phyloP scores from a whole-genome alignment of 768 basidiomycete genomes.

The Nevesoporus exiguus region DNA sequence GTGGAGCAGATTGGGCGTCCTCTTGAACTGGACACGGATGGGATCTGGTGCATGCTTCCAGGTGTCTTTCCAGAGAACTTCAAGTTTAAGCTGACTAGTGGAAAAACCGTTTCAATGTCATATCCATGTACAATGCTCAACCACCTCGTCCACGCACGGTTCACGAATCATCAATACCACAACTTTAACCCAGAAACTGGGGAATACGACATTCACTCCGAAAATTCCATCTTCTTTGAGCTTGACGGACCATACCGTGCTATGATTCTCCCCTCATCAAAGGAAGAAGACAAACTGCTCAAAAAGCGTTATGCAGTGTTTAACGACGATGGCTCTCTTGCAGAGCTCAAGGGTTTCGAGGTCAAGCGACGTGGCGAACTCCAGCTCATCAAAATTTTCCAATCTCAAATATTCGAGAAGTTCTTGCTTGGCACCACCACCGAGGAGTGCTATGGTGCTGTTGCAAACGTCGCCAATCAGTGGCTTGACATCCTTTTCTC shows the following conservation, averaged over 20 bases:
- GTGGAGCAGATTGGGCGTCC: slow-evolving; percentile 98
- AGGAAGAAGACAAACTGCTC: slow-evolving; percentile 96
- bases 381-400: slow-evolving; percentile 99
- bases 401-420: slow-evolving; percentile 96
- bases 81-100: slow-evolving; percentile 84
- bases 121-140: slow-evolving; percentile 99
- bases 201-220: slow-evolving; percentile 81
- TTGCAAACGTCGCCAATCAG: slow-evolving; percentile 90
- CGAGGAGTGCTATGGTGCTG: slow-evolving; percentile 92
- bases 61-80: slow-evolving; percentile 98
- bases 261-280: slow-evolving; percentile 98
- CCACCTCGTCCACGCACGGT: slow-evolving; percentile 90
- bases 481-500: slow-evolving; percentile 96
- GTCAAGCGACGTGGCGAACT: slow-evolving; percentile 97
- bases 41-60: slow-evolving; percentile 99
- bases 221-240: slow-evolving; percentile 99
- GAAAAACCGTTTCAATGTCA: slow-evolving; percentile 85
- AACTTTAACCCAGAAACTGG: slow-evolving; percentile 83
- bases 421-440: slow-evolving; percentile 92
- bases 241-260: slow-evolving; percentile 97
- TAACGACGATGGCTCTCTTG: slow-evolving; percentile 95
- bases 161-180: slow-evolving; percentile 98
- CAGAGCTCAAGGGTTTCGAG: slow-evolving; percentile 98
- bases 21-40: slow-evolving; percentile 96
- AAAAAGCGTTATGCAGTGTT: slow-evolving; percentile 99